These are phyloP conservation scores for Cardiospermum halicacabum DNA, from an alignment of 345 rosid species.

Conservation along the genomic window DNA sequence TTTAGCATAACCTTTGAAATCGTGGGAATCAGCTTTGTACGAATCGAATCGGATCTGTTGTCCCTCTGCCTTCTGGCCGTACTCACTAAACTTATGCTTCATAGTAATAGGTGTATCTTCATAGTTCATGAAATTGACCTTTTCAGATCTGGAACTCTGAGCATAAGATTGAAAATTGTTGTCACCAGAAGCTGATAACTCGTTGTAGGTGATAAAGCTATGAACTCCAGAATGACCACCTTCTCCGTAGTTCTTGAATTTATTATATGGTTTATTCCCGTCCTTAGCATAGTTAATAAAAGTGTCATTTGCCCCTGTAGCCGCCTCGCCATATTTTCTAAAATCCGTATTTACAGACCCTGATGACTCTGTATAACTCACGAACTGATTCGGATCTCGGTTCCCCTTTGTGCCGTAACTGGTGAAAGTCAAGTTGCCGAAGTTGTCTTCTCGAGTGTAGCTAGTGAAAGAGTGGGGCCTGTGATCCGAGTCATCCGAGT, in stretches of 20 bases:
- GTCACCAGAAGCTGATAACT: too few relatives aligned
- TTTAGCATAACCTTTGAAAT: not conserved
- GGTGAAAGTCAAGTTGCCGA: slow-evolving; percentile 52
- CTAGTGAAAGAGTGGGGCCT: slow-evolving; percentile 44
- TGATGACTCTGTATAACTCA: slow-evolving; percentile 41
- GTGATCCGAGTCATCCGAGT: slow-evolving; percentile 43
- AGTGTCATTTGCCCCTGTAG: slow-evolving; percentile 46
- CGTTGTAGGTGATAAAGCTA: too few relatives aligned
- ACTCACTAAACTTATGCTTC: too few relatives aligned
- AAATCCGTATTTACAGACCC: slow-evolving; percentile 71
- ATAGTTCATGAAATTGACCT: not conserved
- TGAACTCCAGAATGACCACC: not conserved
- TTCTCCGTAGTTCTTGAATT: slow-evolving; percentile 52
- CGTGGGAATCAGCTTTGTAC: too few relatives aligned
- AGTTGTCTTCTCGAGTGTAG: slow-evolving; percentile 46
- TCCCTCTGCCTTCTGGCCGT: too few relatives aligned
- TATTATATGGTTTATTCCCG: slow-evolving; percentile 59
- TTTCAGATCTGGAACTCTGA: too few relatives aligned
- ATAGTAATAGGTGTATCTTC: too few relatives aligned
- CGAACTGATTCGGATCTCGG: slow-evolving; percentile 48
- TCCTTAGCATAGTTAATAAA: slow-evolving; percentile 63
- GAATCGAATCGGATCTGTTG: too few relatives aligned
- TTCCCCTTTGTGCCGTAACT: slow-evolving; percentile 74
- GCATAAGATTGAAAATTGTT: too few relatives aligned
- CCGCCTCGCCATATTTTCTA: slow-evolving; percentile 54